Evolutionary conservation across 192 early-diverging fungal genomes (phyloP).

Genomic region (Rhizoclosmatium globosum): DNA sequence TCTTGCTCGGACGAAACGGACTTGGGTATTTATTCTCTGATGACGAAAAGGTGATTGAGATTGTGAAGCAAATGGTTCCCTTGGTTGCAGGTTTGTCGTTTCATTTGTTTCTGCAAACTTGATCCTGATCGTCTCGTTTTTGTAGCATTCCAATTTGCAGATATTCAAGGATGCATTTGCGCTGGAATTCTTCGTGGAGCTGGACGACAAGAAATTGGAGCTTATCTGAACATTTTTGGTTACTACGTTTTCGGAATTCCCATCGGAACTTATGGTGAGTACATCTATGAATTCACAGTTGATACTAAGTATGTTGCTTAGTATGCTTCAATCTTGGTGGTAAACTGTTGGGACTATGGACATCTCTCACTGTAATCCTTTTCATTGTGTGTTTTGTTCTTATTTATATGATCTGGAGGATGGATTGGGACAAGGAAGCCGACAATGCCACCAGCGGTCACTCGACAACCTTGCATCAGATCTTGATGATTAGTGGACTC

Average conservation of each 20-base stretch:
- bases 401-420: slow-evolving; percentile 40
- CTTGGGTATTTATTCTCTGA: slow-evolving; percentile 69
- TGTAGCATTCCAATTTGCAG: slow-evolving; percentile 53
- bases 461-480: not conserved
- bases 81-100: slow-evolving; percentile 63
- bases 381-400: slow-evolving; percentile 59
- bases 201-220: slow-evolving; percentile 74
- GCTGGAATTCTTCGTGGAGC: slow-evolving; percentile 79
- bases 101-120: slow-evolving; percentile 48
- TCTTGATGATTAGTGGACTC: no score
- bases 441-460: slow-evolving; percentile 33
- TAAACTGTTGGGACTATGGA: slow-evolving; percentile 55
- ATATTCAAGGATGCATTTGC: slow-evolving; percentile 51
- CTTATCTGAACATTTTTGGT: slow-evolving; percentile 52
- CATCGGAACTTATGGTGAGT: slow-evolving; percentile 13
- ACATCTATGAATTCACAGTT: slow-evolving; percentile 35
- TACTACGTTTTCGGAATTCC: slow-evolving; percentile 38
- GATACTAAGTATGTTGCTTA: slow-evolving; percentile 61
- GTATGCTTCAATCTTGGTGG: slow-evolving; percentile 45
- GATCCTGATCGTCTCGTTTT: not conserved
- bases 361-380: slow-evolving; percentile 55
- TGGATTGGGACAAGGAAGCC: slow-evolving; percentile 52
- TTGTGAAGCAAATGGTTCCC: slow-evolving; percentile 81
- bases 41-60: slow-evolving; percentile 71
- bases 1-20: slow-evolving; percentile 5